Base-by-base conservation (phyloP, 495 filamentous ascomycete species). In the Penicillium malachiteum region DNA sequence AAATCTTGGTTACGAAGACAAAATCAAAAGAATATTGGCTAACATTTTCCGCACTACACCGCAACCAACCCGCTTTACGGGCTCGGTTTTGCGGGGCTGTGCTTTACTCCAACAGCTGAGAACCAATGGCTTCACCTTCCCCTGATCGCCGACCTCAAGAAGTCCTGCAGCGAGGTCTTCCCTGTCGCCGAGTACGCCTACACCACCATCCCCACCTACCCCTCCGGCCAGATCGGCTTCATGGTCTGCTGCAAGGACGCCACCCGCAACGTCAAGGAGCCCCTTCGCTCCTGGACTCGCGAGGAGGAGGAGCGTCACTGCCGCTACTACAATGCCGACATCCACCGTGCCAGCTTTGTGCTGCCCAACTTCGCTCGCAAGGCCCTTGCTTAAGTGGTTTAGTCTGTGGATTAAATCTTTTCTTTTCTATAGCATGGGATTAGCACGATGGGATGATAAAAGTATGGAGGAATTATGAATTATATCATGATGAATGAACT, bases 161-260 rank as follows among this genome's bases (percentile, higher is more conserved):
- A 97, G 82, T 79, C 91, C 65, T 97, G 95, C 87, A 84, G 86
- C 60, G 90, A 96, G 77, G 89, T 99, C 74, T 99, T 99, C 86
- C 92, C 95, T 47, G 87, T 87, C 54, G 95, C 87, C 71, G 95
- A 97, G 77, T 99, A 97, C 81, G 95, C 90, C 59, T 99, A 96
- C 85, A 97, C 95, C 63, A 97, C 93, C 66, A 99, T 97, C 78
- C 95, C 95, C 53, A 99, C 95, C 67, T 99, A 99, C 81, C 95
- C 95, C 54, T 94, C 90, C 54, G 95, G 95, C 72, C 93, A 97
- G 81, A 99, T 99, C 69, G 95, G 95, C 72, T 99, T 97, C 86
- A 96, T 97, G 91, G 90, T 99, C 60, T 97, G 94, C 86, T 89
- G 81, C 85, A 97, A 97, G 84, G 94, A 97, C 68, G 79, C 84